phyloP scores from a whole-genome alignment of 306 rosid species.

The Lablab purpureus region DNA sequence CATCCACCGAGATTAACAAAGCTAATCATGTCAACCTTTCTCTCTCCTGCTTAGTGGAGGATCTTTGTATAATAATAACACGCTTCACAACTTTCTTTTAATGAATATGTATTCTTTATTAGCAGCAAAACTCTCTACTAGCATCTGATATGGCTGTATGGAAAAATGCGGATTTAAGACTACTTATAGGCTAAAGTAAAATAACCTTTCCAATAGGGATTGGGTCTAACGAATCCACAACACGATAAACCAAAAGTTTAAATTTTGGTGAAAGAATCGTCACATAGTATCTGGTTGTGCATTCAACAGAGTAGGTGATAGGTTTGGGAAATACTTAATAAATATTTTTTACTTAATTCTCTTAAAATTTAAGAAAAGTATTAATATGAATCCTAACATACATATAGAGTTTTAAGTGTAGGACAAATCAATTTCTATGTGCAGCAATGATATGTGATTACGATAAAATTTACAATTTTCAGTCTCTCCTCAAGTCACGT shows the following conservation, averaged over 20 bases:
- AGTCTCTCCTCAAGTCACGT: not conserved
- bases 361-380: not conserved
- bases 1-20: conserved; percentile 41
- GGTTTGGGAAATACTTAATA: not conserved
- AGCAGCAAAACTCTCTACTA: too few relatives aligned
- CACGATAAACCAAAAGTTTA: too few relatives aligned
- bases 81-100: not conserved
- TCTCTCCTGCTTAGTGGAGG: not conserved
- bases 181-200: too few relatives aligned
- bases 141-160: too few relatives aligned
- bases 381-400: too few relatives aligned
- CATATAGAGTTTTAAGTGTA: not conserved
- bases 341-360: not conserved
- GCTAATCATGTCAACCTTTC: conserved; percentile 32
- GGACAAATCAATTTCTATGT: conserved; percentile 1
- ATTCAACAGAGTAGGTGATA: not conserved
- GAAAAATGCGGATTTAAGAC: too few relatives aligned
- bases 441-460: not conserved
- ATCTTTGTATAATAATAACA: not conserved
- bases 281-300: too few relatives aligned
- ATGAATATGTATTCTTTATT: too few relatives aligned
- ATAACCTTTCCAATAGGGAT: too few relatives aligned
- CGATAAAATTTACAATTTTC: not conserved
- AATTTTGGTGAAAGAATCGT: too few relatives aligned
- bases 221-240: too few relatives aligned